Base-by-base conservation (phyloP, 192 early-diverging fungal genomes). In the Coemansia sp. region DNA sequence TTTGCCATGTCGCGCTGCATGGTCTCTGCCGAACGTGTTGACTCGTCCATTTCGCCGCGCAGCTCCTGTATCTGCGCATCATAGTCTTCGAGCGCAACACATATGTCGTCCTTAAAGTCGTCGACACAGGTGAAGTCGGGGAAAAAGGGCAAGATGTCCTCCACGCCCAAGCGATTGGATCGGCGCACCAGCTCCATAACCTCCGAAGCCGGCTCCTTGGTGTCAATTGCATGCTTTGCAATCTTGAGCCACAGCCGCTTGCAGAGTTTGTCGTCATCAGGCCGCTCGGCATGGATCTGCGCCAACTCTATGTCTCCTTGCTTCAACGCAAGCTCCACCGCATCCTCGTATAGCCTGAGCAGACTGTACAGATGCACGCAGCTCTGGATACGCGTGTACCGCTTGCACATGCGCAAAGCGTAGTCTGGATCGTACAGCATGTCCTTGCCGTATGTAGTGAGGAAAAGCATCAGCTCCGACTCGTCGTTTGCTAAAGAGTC, bases 101-200 rank as follows among this genome's bases (percentile, higher is more conserved):
- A 94, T 16, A 99, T 91, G 61, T 99, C 98, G 40, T 94, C 91
- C 80, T 98, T 98, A 79, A 99, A 97, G 71, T 98, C 92, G 69
- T 99, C 94, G 72, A 99, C 98, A 0, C 93, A 85, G 1, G 95
- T 92, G 84, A 98, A 98, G 68, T 98, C 98, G 0, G 96, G 98
- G 74, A 99, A 99, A 70, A 92, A 96, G 2, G 93, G 94, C 62
- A 99, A 79, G 60, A 99, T 92, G 77, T 99, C 95, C 72, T 97
- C 95, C 51, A 99, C 93, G 58, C 93, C 94, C 38, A 96, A 70
- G 19, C 74, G 67, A 45, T 95, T 90, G 17, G 91, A 90, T 53
- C 90, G 85, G 49, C 87, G 86, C 61, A 96, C 74, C 64, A 94
- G 90, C 13, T 91, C 87, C 81, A 98, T 92, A 7, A 94, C 96